These are phyloP conservation scores for Cavenderia fasciculata DNA, from an alignment of 78 protist species.

Conservation along the genomic window DNA sequence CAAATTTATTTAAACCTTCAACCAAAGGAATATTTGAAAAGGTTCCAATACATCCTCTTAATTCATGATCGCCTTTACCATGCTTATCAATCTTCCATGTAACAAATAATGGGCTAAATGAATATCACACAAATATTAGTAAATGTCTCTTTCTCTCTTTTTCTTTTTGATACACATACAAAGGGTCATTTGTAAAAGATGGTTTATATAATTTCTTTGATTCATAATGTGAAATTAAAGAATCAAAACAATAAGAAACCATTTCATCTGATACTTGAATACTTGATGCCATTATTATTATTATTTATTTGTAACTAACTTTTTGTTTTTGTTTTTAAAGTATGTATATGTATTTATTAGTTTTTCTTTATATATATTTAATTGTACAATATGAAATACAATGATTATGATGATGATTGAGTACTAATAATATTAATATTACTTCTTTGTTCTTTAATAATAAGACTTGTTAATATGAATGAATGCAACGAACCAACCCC, in stretches of 20 bases:
- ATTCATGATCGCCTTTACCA: neutral
- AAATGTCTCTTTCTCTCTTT: neutral
- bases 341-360: too few relatives aligned
- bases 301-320: too few relatives aligned
- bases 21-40: slow-evolving; percentile 45
- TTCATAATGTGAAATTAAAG: slow-evolving; percentile 23
- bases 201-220: slow-evolving; percentile 20
- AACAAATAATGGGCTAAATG: slow-evolving; percentile 77
- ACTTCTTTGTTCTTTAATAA: too few relatives aligned
- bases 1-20: slow-evolving; percentile 58
- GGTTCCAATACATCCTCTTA: slow-evolving; percentile 86
- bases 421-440: too few relatives aligned
- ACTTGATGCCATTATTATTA: too few relatives aligned
- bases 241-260: slow-evolving; percentile 59
- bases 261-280: slow-evolving; percentile 13
- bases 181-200: slow-evolving; percentile 23
- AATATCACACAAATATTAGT: neutral
- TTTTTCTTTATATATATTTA: too few relatives aligned
- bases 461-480: too few relatives aligned
- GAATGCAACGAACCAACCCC: too few relatives aligned
- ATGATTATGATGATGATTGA: too few relatives aligned
- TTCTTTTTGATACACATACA: slow-evolving; percentile 6
- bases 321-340: too few relatives aligned
- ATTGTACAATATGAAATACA: too few relatives aligned
- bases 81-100: slow-evolving; percentile 76